Evolutionary conservation across 495 filamentous ascomycete species (phyloP), one percentile per base, ranked within the genome.

Genomic region (Lophiostoma macrostomum): DNA sequence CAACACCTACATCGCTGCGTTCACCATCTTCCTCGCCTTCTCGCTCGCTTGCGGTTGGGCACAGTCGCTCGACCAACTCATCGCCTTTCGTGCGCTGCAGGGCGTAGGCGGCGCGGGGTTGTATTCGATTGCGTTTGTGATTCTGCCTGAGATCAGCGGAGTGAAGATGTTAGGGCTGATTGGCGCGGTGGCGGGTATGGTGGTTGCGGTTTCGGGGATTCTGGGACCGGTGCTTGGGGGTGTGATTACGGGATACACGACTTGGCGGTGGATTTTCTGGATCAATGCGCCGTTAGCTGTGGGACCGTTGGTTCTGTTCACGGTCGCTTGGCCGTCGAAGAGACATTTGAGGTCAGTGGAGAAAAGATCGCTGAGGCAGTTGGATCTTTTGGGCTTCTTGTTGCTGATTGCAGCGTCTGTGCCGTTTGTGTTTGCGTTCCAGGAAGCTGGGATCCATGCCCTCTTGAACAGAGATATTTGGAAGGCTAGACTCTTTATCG

Each of bases 21-120:
- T 27, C 13, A 25, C 30, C 22, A 27, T 44, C 31, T 70, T 66
- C 50, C 25, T 59, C 0, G 22, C 27, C 19, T 69, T 71, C 47
- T 65, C 63, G 22, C 57, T 72, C 18, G 69, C 56, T 1, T 70
- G 61, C 20, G 69, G 64, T 5, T 13, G 55, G 10, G 54, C 57
- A 13, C 31, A 58, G 25, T 58, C 39, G 31, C 29, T 64, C 6
- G 52, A 50, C 8, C 50, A 28, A 13, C 36, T 71, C 2, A 55
- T 68, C 35, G 39, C 50, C 6, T 62, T 68, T 0, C 44, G 69
- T 3, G 68, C 71, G 41, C 51, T 72, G n/a, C 58, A 52, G 30
- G 69, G 69, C 14, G 53, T 60, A n/a, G 40, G 40, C 2, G 40
- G 40, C 5, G 19, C 10, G 14, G 40, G 40, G 12, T 1, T 44